Percentiles rank a stretch among this genome's conserved stretches.
Evolutionary conservation across 2,329 filamentous ascomycete genomes (phyloP).

Genomic region (Calonectria pseudoturangicola): DNA sequence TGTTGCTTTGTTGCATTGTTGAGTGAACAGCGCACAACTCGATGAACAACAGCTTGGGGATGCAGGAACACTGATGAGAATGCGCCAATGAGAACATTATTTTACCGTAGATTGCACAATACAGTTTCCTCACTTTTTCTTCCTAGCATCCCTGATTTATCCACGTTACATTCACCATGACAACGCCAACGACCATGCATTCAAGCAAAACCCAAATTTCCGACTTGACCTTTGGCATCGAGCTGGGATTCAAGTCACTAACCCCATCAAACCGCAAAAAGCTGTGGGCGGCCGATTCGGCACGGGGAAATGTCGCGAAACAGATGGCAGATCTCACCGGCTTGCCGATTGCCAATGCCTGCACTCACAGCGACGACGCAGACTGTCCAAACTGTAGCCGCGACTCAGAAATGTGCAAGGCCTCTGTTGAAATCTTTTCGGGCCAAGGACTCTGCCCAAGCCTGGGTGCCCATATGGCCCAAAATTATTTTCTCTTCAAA

Average conservation of each 20-base stretch:
- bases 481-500: slow-evolving; percentile 44
- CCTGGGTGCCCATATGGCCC: neutral
- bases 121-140: too few relatives aligned
- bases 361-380: neutral
- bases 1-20: neutral
- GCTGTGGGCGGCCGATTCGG: neutral
- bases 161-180: neutral
- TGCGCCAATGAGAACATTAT: neutral
- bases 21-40: neutral
- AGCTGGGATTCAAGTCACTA: slow-evolving; percentile 50
- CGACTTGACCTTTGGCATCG: slow-evolving; percentile 50
- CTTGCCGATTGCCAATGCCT: slow-evolving; percentile 32
- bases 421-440: slow-evolving; percentile 5
- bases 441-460: neutral
- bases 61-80: neutral
- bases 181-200: neutral
- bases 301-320: neutral
- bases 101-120: neutral
- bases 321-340: neutral
- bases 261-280: slow-evolving; percentile 19
- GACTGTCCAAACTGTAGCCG: slow-evolving; percentile 33
- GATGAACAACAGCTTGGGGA: neutral
- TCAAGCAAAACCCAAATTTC: neutral
- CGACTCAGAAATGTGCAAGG: slow-evolving; percentile 35
- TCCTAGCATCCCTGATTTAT: neutral